Evolutionary conservation across 2,329 filamentous ascomycete genomes (phyloP), one percentile per base, ranked within the genome.

Genomic region (Alternaria dauci): DNA sequence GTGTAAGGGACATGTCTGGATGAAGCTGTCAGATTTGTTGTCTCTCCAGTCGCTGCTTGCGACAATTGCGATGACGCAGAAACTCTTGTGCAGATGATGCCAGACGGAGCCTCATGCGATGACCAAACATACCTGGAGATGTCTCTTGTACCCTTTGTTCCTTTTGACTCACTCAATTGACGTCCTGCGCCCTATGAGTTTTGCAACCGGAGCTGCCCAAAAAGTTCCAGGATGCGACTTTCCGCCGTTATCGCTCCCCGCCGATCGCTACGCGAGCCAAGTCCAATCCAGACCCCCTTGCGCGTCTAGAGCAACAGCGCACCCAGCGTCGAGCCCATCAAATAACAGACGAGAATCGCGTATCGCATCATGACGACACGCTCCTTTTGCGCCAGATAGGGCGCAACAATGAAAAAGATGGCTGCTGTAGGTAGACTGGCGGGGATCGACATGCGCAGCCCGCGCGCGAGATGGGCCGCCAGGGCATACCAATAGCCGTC

Each of bases 1-100:
- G 75, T 44, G 70, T 62, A 63, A 78, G 69, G 38, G 73, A 67
- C 76, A 77, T 77, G 43, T n/a, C 58, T 55, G 41, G 16, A 52
- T 25, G 8, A 55, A 30, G 39, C 36, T 58, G 55, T 65, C 12
- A 59, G 62, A 51, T 47, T 28, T 50, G 20, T 38, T 23, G 30
- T 25, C 7, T 36, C 20, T 38, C 23, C 16, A 26, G 46, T 39
- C 46, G 53, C 20, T 32, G 32, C 30, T 50, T 52, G 47, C 55
- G 38, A 52, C 20, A 23, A 52, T 14, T 28, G 26, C 34, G 20
- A 58, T 41, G 55, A 47, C 44, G 30, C 38, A 39, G 28, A 42
- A 18, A 34, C 55, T 20, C 25, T 51, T 12, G 25, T 26, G 43
- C 18, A 48, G 12, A 39, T 44, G n/a, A 28, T 34, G 12, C 28